Conservation (phyloP, 129 eudicot genomes). For the Lonicera japonica region DNA sequence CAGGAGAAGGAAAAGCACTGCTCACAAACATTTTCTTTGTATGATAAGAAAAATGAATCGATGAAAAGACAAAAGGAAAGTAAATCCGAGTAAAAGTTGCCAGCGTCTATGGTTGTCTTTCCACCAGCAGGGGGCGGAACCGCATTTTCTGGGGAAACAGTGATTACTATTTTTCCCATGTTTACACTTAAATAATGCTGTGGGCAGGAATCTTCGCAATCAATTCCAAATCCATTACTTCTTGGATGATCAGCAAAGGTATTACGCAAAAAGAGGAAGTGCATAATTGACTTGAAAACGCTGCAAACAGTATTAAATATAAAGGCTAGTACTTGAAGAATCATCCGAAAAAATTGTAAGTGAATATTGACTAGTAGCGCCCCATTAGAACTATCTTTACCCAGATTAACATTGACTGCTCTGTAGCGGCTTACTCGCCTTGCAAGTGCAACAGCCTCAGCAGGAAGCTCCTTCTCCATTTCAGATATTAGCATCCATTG, state of each 20-base stretch:
- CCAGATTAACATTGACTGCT: constrained; percentile 22
- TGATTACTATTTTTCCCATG: constrained; percentile 38
- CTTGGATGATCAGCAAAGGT: constrained; percentile 11
- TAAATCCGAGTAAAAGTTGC: constrained; percentile 29
- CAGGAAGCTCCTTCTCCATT: constrained; percentile 58
- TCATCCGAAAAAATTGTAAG: constrained; percentile 22
- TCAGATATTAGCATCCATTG: constrained; percentile 57
- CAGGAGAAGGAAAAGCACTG: constrained; percentile 45
- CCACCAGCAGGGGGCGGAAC: constrained; percentile 19
- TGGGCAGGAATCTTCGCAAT: constrained; percentile 20
- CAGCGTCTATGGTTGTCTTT: constrained; percentile 17
- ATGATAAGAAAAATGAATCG: constrained; percentile 34
- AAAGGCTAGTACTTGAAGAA: constrained; percentile 29
- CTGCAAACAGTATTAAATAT: constrained; percentile 32
- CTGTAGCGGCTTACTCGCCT: constrained; percentile 49
- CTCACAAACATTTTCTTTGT: constrained; percentile 38
- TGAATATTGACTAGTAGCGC: constrained; percentile 12
- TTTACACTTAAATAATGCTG: constrained; percentile 36
- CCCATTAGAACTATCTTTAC: constrained; percentile 10
- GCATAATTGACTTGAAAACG: constrained; percentile 21
- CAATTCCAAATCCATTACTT: constrained; percentile 7
- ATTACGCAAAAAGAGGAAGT: constrained; percentile 16
- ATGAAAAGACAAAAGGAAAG: constrained; percentile 40
- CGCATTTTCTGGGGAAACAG: constrained; percentile 38
- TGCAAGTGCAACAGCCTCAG: constrained; percentile 64